Conservation (phyloP, 371 early-diverging fungal species). For the Mucor lusitanicus region DNA sequence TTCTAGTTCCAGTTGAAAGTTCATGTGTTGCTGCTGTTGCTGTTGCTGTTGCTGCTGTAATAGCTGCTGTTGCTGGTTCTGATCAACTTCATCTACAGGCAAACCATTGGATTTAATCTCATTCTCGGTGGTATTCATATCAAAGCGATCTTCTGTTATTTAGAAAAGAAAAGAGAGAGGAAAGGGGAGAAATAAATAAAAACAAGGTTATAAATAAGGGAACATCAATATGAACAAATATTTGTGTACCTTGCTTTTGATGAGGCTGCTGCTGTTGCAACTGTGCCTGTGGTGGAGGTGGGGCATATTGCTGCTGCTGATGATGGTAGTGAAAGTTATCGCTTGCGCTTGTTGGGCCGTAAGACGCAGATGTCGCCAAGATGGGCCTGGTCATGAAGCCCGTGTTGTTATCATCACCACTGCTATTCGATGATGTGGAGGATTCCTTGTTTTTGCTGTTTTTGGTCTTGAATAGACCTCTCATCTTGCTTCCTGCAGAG, state of each 20-base stretch:
- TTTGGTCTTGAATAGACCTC: slow-evolving; percentile 26
- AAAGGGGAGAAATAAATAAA: background rate
- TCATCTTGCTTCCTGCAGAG: slow-evolving; percentile 30
- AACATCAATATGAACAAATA: background rate
- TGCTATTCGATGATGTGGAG: background rate
- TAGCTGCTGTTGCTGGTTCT: background rate
- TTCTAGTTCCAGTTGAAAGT: slow-evolving; percentile 39
- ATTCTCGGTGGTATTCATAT: background rate
- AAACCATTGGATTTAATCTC: background rate
- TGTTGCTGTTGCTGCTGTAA: background rate
- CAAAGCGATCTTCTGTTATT: slow-evolving; percentile 1
- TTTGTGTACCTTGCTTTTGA: slow-evolving; percentile 11
- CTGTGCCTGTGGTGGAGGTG: background rate
- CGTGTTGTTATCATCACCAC: background rate
- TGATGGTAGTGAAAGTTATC: background rate
- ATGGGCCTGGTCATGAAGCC: slow-evolving; percentile 4
- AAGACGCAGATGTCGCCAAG: slow-evolving; percentile 26
- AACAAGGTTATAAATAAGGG: slow-evolving; percentile 7
- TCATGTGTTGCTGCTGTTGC: slow-evolving; percentile 3
- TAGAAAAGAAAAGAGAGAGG: background rate
- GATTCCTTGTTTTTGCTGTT: slow-evolving; percentile 7
- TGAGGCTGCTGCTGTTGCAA: background rate
- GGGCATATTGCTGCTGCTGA: slow-evolving; percentile 1
- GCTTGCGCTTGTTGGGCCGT: slow-evolving; percentile 13
- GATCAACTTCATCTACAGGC: slow-evolving; percentile 1